Evolutionary conservation across 768 basidiomycete species (phyloP), one percentile per base, ranked within the genome.

Genomic region (Xerocomus spinulosus): DNA sequence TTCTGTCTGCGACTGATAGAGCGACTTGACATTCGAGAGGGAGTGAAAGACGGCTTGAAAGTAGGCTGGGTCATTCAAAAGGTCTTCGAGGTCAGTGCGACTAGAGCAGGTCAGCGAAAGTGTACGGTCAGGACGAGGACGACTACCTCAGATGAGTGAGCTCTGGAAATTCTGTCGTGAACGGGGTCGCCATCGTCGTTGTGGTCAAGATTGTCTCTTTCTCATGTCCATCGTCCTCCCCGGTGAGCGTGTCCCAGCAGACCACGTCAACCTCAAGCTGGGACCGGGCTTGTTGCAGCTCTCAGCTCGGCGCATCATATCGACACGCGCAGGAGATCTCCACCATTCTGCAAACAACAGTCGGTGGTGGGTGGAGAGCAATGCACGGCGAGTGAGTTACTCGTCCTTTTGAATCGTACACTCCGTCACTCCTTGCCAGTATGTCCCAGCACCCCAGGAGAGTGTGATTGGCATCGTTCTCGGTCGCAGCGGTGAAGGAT

Each of bases 21-120:
- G 71, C 14, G 76, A 74, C 59, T 85, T 85, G 33, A 95, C 90
- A 23, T 75, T 73, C 3, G 81, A 71, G 9, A 95, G 69, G 1
- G 88, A 81, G 66, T 93, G 86, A 53, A 98, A 85, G 52, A 87
- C 73, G 8, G 93, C 87, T 63, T 94, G 87, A 54, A 94, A 93
- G 64, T 93, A 93, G 14, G 72, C 69, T 1, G 83, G 85, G 62
- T 96, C 90, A 13, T 77, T 74, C 18, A 96, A 70, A 5, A 96
- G 71, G 60, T 94, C 92, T 65, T 96, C 89, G n/a, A 98, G 75
- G 58, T 93, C 92, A 54, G 90, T 85, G 42, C 88, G 81, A 55
- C 92, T 93, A 37, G 46, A 36, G 10, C 5, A 25, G 28, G 47
- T 63, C 46, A 58, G 52, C 46, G 30, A n/a, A 30, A 20, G 20